Conservation (phyloP, 768 basidiomycete genomes). For the Udeniomyces megalosporus region DNA sequence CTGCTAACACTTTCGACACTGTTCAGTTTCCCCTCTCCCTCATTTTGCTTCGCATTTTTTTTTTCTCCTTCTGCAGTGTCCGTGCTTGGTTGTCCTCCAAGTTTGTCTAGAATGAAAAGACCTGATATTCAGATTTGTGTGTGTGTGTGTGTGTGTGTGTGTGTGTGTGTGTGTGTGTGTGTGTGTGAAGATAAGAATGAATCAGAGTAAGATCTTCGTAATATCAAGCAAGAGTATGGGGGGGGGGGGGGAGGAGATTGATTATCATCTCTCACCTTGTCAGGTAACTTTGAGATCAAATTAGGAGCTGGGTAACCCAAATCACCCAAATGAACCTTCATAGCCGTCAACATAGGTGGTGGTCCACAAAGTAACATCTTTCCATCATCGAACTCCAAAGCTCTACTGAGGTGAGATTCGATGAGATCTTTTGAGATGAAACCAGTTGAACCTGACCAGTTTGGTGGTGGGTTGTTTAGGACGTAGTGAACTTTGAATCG, state of each 20-base stretch:
- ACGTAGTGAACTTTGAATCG: constrained; percentile 36
- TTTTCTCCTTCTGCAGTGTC: background rate
- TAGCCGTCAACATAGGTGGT: constrained; percentile 59
- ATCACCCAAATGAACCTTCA: constrained; percentile 39
- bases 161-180: too few species aligned
- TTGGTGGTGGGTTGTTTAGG: constrained; percentile 79
- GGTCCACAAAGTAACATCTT: constrained; percentile 70
- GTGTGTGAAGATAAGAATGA: too few species aligned
- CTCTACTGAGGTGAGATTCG: constrained; percentile 51
- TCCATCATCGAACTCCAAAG: constrained; percentile 39
- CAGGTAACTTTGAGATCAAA: constrained; percentile 80
- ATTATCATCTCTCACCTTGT: too few species aligned
- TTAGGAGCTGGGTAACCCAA: constrained; percentile 76
- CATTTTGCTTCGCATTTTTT: background rate
- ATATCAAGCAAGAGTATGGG: too few species aligned
- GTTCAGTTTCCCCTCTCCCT: background rate
- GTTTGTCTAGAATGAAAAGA: too few species aligned
- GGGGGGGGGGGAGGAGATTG: too few species aligned
- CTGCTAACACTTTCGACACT: background rate
- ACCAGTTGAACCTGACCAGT: constrained; percentile 77
- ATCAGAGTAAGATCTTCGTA: too few species aligned
- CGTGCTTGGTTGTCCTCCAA: too few species aligned
- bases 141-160: too few species aligned
- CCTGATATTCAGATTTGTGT: too few species aligned
- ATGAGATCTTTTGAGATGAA: constrained; percentile 91